Evolutionary conservation across 2,329 filamentous ascomycete genomes (phyloP), one percentile per base, ranked within the genome.

Genomic region (Colletotrichum salicis): DNA sequence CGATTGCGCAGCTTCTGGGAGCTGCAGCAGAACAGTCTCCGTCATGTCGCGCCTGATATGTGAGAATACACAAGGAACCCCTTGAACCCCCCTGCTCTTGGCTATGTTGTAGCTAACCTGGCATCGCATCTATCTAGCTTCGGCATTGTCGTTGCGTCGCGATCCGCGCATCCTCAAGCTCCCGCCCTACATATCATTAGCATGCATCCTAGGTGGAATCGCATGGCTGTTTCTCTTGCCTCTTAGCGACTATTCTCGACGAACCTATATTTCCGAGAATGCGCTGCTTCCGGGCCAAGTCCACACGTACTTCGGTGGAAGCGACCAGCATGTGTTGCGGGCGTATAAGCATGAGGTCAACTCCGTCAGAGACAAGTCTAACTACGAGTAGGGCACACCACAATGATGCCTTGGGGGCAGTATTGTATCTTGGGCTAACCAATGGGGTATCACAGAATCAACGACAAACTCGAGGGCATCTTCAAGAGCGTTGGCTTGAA

Each of bases 261-360:
- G 90, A 72, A 99, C 96, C 1, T 99, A 99, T 82, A 96, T 99
- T 70, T 98, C 96, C 55, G 96, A 99, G 82, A 99, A 99, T 81
- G 96, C 96, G 12, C 90, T 99, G 41, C 86, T 99, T 15, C 96
- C 96, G 0, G 96, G 95, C 2, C 96, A 99, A 82, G 96, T 98
- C 10, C 96, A 98, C 83, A 97, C 96, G 1, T 99, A 99, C 82
- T 99, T 99, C 80, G 92, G 94, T 7, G 96, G 96, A 22, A 97
- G 94, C 81, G 96, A 99, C 80, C 95, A 98, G 84, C 93, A 98
- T 81, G 90, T 98, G 75, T 95, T 98, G 79, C 89, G 95, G 58
- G 96, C 94, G 8, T 98, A 97, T 81, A 91, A 93, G 78, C 91
- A 94, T 78, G 96, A 98, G 83, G 86, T 97, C 62, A 90, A 93